Base-by-base conservation (phyloP, 2,329 filamentous ascomycete species). In the Botryotinia globosa region DNA sequence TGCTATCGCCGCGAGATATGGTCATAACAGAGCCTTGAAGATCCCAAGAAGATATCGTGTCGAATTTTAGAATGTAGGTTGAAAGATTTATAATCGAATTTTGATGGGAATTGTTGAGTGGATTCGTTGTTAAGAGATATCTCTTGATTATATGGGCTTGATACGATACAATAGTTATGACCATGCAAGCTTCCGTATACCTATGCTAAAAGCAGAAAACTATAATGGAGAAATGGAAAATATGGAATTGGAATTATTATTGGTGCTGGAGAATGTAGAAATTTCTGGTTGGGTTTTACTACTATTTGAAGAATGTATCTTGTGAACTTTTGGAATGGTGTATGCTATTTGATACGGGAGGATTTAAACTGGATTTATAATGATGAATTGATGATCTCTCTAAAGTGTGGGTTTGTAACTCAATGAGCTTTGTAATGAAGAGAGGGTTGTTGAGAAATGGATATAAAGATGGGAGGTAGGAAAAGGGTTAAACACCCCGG, bases 321-420 rank as follows among this genome's bases (percentile, higher is more conserved):
- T 25, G 22, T 6, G 48, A 51, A 51, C 48, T 51, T 51, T n/a
- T 10, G 25, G 25, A 6, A n/a, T 6, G 1, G 10, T 51, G 25
- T 51, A 4, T n/a, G 22, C 2, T 1, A 10, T 6, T 25, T 51
- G 25, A 54, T 54, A 6, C 12, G n/a, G 4, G 12, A 22, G 1
- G 5, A 1, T 51, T n/a, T 25, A 22, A 14, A 51, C 12, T 25
- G 4, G 0, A 51, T 51, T 48, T 10, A 14, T 0, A 1, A 54
- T 29, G 14, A 54, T 29, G 14, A 29, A 29, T 56, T 16, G 51
- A 32, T 8, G 7, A 8, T 9, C 8, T 56, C 51, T 56, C 3
- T n/a, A 16, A 18, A 44, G 42, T 44, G n/a, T 56, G 6, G 3
- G 0, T 16, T 8, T 54, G 12, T 29, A 1, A 3, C 0, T 2